Conservation (phyloP, 164 flowering plant species). For the Nelumbo lutea region DNA sequence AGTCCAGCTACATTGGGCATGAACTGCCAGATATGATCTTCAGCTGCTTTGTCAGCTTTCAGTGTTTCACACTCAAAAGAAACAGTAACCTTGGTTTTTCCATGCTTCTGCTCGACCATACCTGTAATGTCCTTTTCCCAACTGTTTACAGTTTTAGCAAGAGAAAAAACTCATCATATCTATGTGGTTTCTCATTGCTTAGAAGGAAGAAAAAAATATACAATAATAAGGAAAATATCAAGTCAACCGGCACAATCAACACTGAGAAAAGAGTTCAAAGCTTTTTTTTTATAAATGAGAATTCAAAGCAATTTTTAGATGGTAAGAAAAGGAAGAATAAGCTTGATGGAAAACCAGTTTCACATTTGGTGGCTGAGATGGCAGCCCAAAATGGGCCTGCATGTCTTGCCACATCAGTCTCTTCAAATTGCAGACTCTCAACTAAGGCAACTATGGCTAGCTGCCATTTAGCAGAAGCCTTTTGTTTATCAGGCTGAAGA, state of each 20-base stretch:
- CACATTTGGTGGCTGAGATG: too few relatives aligned
- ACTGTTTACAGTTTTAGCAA: constrained; percentile 28
- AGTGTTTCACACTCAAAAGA: constrained; percentile 86
- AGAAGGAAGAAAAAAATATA: neutral
- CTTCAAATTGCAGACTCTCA: too few relatives aligned
- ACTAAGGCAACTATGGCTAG: too few relatives aligned
- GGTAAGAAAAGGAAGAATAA: too few relatives aligned
- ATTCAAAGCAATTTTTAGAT: too few relatives aligned
- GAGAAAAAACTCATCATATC: too few relatives aligned
- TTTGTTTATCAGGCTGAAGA: neutral
- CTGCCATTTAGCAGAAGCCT: too few relatives aligned
- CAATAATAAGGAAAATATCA: neutral
- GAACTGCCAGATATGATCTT: constrained; percentile 81
- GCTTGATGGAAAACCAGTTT: too few relatives aligned
- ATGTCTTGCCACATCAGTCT: too few relatives aligned
- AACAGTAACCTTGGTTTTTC: constrained; percentile 46
- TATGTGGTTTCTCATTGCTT: neutral
- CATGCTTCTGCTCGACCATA: constrained; percentile 60
- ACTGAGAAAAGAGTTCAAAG: too few relatives aligned
- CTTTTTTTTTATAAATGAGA: too few relatives aligned
- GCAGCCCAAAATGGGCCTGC: too few relatives aligned
- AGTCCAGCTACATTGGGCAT: constrained; percentile 88
- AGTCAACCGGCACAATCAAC: neutral
- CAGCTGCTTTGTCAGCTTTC: constrained; percentile 83
- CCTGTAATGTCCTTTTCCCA: constrained; percentile 86